Conservation (phyloP, 352 stramenopile genomes). For the Pythium guiyangense region DNA sequence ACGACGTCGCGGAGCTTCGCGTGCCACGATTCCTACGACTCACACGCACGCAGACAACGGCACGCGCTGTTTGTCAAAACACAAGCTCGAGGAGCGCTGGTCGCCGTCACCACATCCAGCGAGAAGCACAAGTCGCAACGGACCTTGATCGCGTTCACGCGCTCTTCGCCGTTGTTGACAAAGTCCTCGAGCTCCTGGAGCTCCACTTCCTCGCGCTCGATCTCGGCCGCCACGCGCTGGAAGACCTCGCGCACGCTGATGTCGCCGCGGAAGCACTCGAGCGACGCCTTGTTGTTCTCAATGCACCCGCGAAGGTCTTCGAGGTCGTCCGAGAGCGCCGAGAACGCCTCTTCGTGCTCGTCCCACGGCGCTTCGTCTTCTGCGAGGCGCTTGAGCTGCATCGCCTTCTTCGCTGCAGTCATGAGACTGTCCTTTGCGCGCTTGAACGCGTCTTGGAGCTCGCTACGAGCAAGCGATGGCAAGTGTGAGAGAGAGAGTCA, state of each 20-base stretch:
- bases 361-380: conserved; percentile 68
- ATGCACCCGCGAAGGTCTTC: conserved; percentile 74
- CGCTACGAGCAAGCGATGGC: conserved; percentile 11
- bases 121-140: background rate
- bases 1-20: conserved; percentile 63
- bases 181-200: conserved; percentile 57
- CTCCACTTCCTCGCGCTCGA: conserved; percentile 52
- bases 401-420: conserved; percentile 49
- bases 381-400: conserved; percentile 60
- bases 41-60: background rate
- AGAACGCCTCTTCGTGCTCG: conserved; percentile 57
- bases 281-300: conserved; percentile 78
- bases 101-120: too few species aligned
- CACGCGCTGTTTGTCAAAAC: background rate
- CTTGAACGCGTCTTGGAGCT: conserved; percentile 56
- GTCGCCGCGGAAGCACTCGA: conserved; percentile 82
- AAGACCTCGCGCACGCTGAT: conserved; percentile 72
- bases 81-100: background rate
- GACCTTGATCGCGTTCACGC: conserved; percentile 73
- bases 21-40: conserved; percentile 57
- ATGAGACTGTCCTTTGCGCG: conserved; percentile 65
- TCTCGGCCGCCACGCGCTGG: conserved; percentile 57
- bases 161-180: conserved; percentile 56
- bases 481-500: background rate
- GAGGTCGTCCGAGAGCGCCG: conserved; percentile 60